phyloP scores from a whole-genome alignment of 2,329 filamentous ascomycete genomes.

The Penicillium sp. region DNA sequence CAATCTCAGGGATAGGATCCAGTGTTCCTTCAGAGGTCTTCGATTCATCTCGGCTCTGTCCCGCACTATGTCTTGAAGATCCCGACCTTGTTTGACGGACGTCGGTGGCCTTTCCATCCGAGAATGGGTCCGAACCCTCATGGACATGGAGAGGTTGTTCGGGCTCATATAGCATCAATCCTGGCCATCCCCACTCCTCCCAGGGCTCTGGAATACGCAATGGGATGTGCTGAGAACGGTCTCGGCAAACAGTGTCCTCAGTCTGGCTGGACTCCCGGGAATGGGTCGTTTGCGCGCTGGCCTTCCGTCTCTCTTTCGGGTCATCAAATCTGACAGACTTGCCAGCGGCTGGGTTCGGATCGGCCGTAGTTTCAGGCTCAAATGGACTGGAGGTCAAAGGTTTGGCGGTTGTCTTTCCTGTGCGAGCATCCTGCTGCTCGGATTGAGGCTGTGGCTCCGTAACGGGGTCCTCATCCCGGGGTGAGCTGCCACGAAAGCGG shows the following conservation, averaged over 20 bases:
- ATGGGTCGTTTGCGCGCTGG: conserved; percentile 33
- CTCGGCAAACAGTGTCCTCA: conserved; percentile 33
- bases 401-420: neutral
- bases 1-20: conserved; percentile 4
- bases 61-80: conserved; percentile 16
- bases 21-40: conserved; percentile 3
- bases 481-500: conserved; percentile 11
- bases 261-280: conserved; percentile 38
- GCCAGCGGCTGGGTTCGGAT: neutral
- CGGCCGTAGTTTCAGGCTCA: neutral
- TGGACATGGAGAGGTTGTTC: neutral
- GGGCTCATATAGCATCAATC: conserved; percentile 4
- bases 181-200: conserved; percentile 11
- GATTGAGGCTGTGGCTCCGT: conserved; percentile 1
- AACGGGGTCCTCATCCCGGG: conserved; percentile 10
- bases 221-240: conserved; percentile 31
- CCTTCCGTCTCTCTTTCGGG: conserved; percentile 26
- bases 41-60: neutral
- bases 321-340: conserved; percentile 3
- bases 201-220: conserved; percentile 20
- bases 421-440: neutral
- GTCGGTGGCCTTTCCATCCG: conserved; percentile 19
- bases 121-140: conserved; percentile 21
- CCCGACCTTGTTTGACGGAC: neutral
- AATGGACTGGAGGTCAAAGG: conserved; percentile 2